Percentiles rank a stretch among this genome's conserved stretches.
Evolutionary conservation across 2,329 filamentous ascomycete genomes (phyloP).

Genomic region (Acarospora socialis): DNA sequence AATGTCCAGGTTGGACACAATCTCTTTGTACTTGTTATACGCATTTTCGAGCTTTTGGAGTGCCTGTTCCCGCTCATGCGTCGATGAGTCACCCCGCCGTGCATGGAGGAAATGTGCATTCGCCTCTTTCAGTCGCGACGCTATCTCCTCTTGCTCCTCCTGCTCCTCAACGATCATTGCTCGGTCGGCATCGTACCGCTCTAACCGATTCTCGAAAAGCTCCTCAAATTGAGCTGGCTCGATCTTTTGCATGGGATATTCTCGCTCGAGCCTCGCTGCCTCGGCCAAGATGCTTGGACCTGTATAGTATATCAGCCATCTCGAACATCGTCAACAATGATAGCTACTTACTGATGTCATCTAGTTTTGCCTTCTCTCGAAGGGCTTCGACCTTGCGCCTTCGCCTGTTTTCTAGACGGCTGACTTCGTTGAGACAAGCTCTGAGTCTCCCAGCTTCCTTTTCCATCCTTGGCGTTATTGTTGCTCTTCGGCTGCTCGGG

Average conservation of each 20-base stretch:
- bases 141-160: constrained; percentile 59
- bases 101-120: constrained; percentile 67
- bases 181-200: constrained; percentile 66
- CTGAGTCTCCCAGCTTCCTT: constrained; percentile 63
- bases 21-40: constrained; percentile 93
- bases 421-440: constrained; percentile 70
- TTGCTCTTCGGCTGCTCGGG: constrained; percentile 65
- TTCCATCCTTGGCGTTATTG: constrained; percentile 68
- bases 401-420: constrained; percentile 65
- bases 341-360: constrained; percentile 58
- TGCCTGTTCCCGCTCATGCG: constrained; percentile 66
- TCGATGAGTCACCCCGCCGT: constrained; percentile 50
- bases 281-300: constrained; percentile 68
- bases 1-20: constrained; percentile 78
- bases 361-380: constrained; percentile 63
- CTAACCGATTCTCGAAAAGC: constrained; percentile 72
- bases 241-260: constrained; percentile 71
- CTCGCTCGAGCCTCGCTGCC: constrained; percentile 69
- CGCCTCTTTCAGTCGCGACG: constrained; percentile 54
- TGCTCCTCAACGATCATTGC: constrained; percentile 56
- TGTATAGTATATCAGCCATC: constrained; percentile 15
- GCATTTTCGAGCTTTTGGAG: constrained; percentile 80
- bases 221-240: constrained; percentile 83
- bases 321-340: neutral
- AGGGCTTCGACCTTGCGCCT: constrained; percentile 66